Evolutionary conservation across 108 stramenopile species (phyloP).

Genomic region (Pseudonitzschia delicatissima): DNA sequence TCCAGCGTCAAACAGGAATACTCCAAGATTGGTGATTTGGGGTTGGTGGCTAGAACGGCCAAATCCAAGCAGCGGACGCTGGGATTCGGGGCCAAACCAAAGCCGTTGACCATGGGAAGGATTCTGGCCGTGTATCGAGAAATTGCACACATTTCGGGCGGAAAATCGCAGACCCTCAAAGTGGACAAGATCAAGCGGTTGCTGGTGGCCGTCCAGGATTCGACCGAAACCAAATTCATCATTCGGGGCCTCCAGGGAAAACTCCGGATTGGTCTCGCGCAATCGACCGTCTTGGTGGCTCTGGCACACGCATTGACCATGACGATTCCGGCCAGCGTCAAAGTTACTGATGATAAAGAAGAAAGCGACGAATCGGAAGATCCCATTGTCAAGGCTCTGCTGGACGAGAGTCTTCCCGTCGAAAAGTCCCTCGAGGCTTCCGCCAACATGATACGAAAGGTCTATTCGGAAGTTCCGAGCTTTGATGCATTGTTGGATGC

Average conservation of each 20-base stretch:
- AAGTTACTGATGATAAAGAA: constrained; percentile 15
- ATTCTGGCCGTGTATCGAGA: constrained; percentile 67
- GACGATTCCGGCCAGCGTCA: constrained; percentile 49
- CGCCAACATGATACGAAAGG: constrained; percentile 91
- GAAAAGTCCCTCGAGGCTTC: constrained; percentile 84
- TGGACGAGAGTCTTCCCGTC: constrained; percentile 41
- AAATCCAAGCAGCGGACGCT: constrained; percentile 90
- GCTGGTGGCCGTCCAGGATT: constrained; percentile 65
- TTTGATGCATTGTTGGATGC: constrained; percentile 87
- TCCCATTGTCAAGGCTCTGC: constrained; percentile 27
- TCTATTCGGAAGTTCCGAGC: constrained; percentile 93
- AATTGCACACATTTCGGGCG: constrained; percentile 84
- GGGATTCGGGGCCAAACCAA: constrained; percentile 59
- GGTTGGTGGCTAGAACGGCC: constrained; percentile 81
- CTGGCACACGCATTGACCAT: constrained; percentile 89
- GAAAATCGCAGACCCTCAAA: constrained; percentile 89
- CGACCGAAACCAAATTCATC: constrained; percentile 93
- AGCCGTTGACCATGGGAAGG: constrained; percentile 55
- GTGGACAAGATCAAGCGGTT: constrained; percentile 91
- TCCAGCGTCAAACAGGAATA: constrained; percentile 77
- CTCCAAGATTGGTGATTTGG: constrained; percentile 90
- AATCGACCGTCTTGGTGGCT: constrained; percentile 90
- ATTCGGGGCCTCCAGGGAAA: constrained; percentile 98
- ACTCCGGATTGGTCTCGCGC: constrained; percentile 94
- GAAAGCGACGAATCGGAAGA: constrained; percentile 27